phyloP scores from a whole-genome alignment of 1,139 yeast species.

The Hyphopichia burtonii region DNA sequence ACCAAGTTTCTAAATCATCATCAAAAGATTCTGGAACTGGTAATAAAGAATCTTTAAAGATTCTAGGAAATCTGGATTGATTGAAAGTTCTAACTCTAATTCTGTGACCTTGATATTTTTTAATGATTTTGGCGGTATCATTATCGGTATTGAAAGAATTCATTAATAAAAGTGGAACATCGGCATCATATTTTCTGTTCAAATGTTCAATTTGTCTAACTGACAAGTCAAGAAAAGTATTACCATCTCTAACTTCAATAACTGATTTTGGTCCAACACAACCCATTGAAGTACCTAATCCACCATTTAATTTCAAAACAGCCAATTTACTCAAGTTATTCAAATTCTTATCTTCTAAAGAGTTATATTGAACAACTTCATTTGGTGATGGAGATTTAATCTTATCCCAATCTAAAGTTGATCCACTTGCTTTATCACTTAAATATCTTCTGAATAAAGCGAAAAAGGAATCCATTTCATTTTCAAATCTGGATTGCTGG shows the following conservation, averaged over 20 bases:
- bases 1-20: conserved; percentile 86
- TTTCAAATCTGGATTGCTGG: conserved; percentile 66
- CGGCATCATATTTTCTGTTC: conserved; percentile 86
- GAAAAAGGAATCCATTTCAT: conserved; percentile 93
- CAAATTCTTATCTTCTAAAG: conserved; percentile 37
- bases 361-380: conserved; percentile 80
- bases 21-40: conserved; percentile 84
- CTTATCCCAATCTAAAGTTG: conserved; percentile 89
- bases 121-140: conserved; percentile 92
- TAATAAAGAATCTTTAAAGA: conserved; percentile 86
- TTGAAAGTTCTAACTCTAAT: conserved; percentile 93
- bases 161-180: conserved; percentile 95
- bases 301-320: conserved; percentile 95
- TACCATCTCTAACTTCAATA: conserved; percentile 97
- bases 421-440: conserved; percentile 83
- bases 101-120: conserved; percentile 96
- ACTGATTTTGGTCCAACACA: conserved; percentile 99
- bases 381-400: conserved; percentile 84
- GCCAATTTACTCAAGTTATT: conserved; percentile 79
- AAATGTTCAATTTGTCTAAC: conserved; percentile 97
- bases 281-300: conserved; percentile 98
- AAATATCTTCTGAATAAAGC: conserved; percentile 90
- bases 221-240: conserved; percentile 89
- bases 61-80: conserved; percentile 96
- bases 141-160: conserved; percentile 97